Evolutionary conservation across 352 stramenopile species (phyloP).

Genomic region (Phytophthora idaei): DNA sequence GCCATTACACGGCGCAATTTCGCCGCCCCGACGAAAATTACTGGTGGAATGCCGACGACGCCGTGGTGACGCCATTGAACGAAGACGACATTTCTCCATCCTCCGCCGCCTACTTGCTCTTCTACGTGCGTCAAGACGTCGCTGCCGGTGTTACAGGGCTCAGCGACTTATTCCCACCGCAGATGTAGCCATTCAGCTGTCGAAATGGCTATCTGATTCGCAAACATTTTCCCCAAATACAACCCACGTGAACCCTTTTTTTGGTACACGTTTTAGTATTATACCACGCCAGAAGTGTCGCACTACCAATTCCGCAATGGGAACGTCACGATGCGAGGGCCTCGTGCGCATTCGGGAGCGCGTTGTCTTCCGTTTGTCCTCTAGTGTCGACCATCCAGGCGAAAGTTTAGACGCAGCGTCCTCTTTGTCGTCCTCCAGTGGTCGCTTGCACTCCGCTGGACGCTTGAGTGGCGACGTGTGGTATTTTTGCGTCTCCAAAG

Average conservation of each 20-base stretch:
- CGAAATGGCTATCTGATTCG: neutral
- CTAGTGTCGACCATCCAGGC: slow-evolving; percentile 10
- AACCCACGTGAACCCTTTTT: slow-evolving; percentile 15
- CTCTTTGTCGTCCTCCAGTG: slow-evolving; percentile 5
- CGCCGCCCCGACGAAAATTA: slow-evolving; percentile 31
- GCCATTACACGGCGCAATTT: slow-evolving; percentile 92
- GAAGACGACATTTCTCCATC: slow-evolving; percentile 45
- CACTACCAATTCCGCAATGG: slow-evolving; percentile 22
- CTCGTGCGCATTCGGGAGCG: slow-evolving; percentile 54
- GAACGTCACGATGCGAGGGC: slow-evolving; percentile 34
- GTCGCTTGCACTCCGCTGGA: slow-evolving; percentile 13
- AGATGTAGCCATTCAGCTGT: slow-evolving; percentile 22
- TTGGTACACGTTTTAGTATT: slow-evolving; percentile 3
- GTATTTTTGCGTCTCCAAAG: slow-evolving; percentile 49
- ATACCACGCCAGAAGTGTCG: slow-evolving; percentile 2
- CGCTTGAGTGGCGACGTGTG: slow-evolving; percentile 48
- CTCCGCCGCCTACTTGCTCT: slow-evolving; percentile 70
- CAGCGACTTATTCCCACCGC: slow-evolving; percentile 37
- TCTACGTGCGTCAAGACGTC: slow-evolving; percentile 67
- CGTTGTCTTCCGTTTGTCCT: slow-evolving; percentile 23
- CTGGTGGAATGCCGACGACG: slow-evolving; percentile 97
- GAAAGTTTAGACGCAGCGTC: slow-evolving; percentile 12
- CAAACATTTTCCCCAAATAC: slow-evolving; percentile 15
- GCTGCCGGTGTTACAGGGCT: slow-evolving; percentile 27
- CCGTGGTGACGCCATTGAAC: slow-evolving; percentile 33